Conservation (phyloP, 1,139 yeast genomes). For the Diutina catenulata region DNA sequence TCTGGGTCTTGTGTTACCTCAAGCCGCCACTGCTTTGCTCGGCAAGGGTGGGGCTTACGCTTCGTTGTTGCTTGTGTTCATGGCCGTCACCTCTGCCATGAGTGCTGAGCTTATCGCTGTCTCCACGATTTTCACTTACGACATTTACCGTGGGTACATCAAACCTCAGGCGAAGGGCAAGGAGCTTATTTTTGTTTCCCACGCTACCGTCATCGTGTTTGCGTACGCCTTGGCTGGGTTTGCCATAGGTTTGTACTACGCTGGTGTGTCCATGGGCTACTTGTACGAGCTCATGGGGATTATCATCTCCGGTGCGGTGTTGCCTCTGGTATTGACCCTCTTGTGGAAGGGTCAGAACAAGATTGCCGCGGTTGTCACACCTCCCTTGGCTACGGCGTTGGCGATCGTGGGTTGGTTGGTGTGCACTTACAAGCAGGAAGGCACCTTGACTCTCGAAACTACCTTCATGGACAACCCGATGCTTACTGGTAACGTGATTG, state of each 20-base stretch:
- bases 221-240: constrained; percentile 71
- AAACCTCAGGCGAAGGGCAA: constrained; percentile 71
- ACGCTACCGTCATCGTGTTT: constrained; percentile 49
- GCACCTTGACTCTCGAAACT: constrained; percentile 44
- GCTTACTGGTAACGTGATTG: constrained; percentile 80
- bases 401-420: constrained; percentile 62
- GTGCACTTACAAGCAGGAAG: constrained; percentile 41
- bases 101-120: constrained; percentile 86
- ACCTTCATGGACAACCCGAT: constrained; percentile 72
- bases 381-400: constrained; percentile 48
- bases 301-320: constrained; percentile 73
- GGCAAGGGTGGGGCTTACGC: constrained; percentile 86
- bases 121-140: constrained; percentile 75
- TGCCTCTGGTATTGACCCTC: constrained; percentile 63
- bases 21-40: constrained; percentile 73
- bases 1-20: constrained; percentile 76
- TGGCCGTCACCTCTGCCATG: constrained; percentile 74
- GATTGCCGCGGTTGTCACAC: constrained; percentile 48
- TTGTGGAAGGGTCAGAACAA: constrained; percentile 57
- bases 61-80: constrained; percentile 62
- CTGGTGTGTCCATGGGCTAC: constrained; percentile 78
- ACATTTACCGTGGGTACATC: constrained; percentile 68
- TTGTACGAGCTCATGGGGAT: constrained; percentile 81
- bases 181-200: constrained; percentile 56
- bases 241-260: constrained; percentile 71